These are phyloP conservation scores for Neovahlkampfia damariscottae DNA, from an alignment of 78 protist genomes.

Conservation along the genomic window DNA sequence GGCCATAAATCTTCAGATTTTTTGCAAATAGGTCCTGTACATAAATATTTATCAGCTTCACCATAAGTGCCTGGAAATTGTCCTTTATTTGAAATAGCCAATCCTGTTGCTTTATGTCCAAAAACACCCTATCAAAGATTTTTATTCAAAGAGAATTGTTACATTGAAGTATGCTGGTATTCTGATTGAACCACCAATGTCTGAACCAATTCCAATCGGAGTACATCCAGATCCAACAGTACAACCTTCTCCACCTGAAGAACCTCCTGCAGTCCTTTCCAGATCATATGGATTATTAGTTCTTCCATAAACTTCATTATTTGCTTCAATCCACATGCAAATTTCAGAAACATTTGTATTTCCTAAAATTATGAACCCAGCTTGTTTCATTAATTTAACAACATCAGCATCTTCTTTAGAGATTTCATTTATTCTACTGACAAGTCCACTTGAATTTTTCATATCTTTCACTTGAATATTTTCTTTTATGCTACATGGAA, in stretches of 20 bases:
- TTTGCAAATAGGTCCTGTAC: background rate
- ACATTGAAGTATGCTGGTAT: too few relatives aligned
- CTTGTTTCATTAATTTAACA: background rate
- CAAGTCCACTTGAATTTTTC: background rate
- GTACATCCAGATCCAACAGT: slow-evolving; percentile 5
- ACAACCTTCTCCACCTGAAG: slow-evolving; percentile 18
- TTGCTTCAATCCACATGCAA: background rate
- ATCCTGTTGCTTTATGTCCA: too few relatives aligned
- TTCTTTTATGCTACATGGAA: too few relatives aligned
- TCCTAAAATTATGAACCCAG: slow-evolving; percentile 10
- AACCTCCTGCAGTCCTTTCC: slow-evolving; percentile 15
- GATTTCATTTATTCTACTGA: background rate
- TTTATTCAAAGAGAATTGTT: too few relatives aligned
- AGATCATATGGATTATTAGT: slow-evolving; percentile 4
- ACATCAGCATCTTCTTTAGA: background rate
- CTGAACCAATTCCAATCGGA: slow-evolving; percentile 20
- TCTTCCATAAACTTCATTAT: slow-evolving; percentile 15
- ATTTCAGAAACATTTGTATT: slow-evolving; percentile 2
- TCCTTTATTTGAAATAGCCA: too few relatives aligned
- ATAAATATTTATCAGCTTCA: background rate
- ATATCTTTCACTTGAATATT: background rate
- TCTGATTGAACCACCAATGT: slow-evolving; percentile 33
- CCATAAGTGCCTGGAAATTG: background rate
- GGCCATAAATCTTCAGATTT: background rate
- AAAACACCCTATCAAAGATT: too few relatives aligned